A percentile compares a stretch with the other conserved stretches of the same genome.
Conservation (phyloP, 2,329 filamentous ascomycete species). For the Colletotrichum caudatum region DNA sequence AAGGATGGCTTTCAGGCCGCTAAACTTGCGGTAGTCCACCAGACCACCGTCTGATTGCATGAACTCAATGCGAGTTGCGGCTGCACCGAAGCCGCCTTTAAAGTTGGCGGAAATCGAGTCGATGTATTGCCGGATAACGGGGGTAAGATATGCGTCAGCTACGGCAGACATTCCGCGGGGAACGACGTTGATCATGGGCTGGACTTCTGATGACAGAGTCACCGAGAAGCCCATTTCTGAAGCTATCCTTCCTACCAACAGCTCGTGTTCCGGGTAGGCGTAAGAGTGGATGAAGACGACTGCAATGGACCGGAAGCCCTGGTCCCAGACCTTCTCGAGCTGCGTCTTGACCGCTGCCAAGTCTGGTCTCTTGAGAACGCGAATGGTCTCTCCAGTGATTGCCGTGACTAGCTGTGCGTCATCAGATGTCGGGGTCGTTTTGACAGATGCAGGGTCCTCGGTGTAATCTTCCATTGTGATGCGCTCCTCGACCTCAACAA, state of each 20-base stretch:
- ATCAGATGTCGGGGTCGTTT: conserved; percentile 55
- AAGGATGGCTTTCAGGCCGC: conserved; percentile 76
- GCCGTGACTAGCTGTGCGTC: conserved; percentile 69
- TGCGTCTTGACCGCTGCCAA: conserved; percentile 65
- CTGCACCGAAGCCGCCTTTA: conserved; percentile 50
- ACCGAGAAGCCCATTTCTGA: conserved; percentile 57
- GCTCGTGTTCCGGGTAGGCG: conserved; percentile 66
- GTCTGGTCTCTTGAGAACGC: conserved; percentile 72
- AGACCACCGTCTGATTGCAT: conserved; percentile 73
- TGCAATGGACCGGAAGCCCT: conserved; percentile 64
- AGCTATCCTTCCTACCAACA: conserved; percentile 52
- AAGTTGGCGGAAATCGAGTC: conserved; percentile 53
- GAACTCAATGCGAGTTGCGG: conserved; percentile 71
- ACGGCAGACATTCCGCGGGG: conserved; percentile 57
- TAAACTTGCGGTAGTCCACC: conserved; percentile 71
- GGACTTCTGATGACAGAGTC: conserved; percentile 52
- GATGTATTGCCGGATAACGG: conserved; percentile 52
- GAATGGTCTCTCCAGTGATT: conserved; percentile 75
- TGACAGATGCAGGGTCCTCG: conserved; percentile 71
- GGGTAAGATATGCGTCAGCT: conserved; percentile 59
- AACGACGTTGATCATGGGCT: conserved; percentile 60
- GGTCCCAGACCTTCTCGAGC: conserved; percentile 70
- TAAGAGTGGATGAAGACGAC: conserved; percentile 83
- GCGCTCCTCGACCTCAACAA: conserved; percentile 80
- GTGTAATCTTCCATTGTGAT: conserved; percentile 81